Base-by-base conservation (phyloP, 768 basidiomycete genomes). In the Russula lepida region DNA sequence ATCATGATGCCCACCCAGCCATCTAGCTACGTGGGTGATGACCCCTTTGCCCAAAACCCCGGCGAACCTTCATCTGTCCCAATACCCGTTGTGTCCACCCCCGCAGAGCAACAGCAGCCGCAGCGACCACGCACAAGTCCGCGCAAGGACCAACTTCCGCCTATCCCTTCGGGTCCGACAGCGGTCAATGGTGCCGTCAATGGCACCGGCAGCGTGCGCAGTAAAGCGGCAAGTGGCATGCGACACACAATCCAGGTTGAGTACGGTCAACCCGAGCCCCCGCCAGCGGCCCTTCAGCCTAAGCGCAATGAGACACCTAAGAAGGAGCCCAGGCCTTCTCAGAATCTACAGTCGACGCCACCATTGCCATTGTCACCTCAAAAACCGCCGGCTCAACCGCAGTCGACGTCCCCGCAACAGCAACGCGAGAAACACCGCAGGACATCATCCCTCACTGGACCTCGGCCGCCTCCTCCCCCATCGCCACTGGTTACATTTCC, bases 191-290 rank as follows among this genome's bases (percentile, higher is more conserved):
- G 76, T 64, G 68, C 73, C 19, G 60, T 67, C 56, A 73, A 75
- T 60, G 79, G 76, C 64, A 69, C 73, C 15, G 60, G 71, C 32
- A 70, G 75, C 53, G 58, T 58, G 58, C 83, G 81, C 70, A 76
- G 79, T 64, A 83, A 76, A 62, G 47, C 62, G 12, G 75, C 58
- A 17, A 44, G 74, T 2, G 78, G 78, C 56, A 86, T 89, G 72
- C 78, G 93, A 52, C 94, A 98, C 73, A 98, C 97, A 11, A 91
- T 98, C 50, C 97, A 98, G 72, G 88, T 98, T 61, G 97, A 99
- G 73, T 98, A 98, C 68, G 89, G 88, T 59, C 85, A 86, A 58
- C 80, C 80, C 6, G 71, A 71, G n/a, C 21, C 63, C 15, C 68
- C 48, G 11, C 54, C 49, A 2, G 47, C 62, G 7, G 54, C 68